Evolutionary conservation across 768 basidiomycete genomes (phyloP), one percentile per base, ranked within the genome.

Genomic region (Auricularia auricula-judae): DNA sequence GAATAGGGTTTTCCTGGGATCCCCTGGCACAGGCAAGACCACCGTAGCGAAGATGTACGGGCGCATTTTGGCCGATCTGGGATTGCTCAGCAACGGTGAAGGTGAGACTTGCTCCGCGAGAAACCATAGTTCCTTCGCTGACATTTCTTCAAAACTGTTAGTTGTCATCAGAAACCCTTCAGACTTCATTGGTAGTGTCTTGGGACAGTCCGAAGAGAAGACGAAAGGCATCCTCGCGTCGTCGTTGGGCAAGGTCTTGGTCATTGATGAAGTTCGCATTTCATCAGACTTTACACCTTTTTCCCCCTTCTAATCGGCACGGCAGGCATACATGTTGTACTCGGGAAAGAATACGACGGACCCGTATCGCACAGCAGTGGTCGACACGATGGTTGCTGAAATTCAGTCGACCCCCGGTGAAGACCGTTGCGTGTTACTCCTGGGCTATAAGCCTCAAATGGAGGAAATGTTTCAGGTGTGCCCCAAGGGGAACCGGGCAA

Each of bases 371-470:
- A 85, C 84, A 1, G 79, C 86, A 0, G 87, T 89, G 51, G 86
- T 88, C 35, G 87, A 89, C 69, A 87, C 87, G 0, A 81, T 89
- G 35, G 87, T 89, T 0, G 87, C 87, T 0, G 87, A 89, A 71
- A 81, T 89, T 2, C 87, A 89, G 68, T 86, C 80, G 56, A 79
- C 79, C 0, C 84, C 84, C 0, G 86, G 87, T 3, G 87, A 89
- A 69, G 87, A 88, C 70, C 79, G 86, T 36, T 87, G 85, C 63
- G 84, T 89, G 0, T 74, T 89, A 11, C 71, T 88, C 54, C 70
- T 86, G 1, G 87, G 87, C 0, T 89, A 88, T 72, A 82, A 83
- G 65, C 76, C 81, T 3, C 77, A 87, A 68, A 88, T 88, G 80
- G 70, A 74, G n/a, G 83, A 88, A 33, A 89, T 89, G 88, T 88